These are phyloP conservation scores for Aspergillus phoenicis DNA, from an alignment of 2,329 filamentous ascomycete species.

Conservation along the genomic window DNA sequence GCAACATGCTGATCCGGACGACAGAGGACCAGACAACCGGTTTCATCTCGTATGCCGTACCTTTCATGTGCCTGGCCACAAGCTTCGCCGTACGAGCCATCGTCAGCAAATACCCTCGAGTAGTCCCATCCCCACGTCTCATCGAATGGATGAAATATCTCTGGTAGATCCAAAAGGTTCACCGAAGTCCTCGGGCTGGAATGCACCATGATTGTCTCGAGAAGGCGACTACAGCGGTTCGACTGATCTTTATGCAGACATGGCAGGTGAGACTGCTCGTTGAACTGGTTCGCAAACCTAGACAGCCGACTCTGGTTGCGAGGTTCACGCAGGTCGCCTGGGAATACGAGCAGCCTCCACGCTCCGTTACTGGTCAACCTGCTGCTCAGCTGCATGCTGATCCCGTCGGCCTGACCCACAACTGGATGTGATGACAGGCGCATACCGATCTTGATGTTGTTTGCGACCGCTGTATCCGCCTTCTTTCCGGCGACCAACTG, in stretches of 20 bases:
- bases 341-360: conserved; percentile 26
- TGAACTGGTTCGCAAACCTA: conserved; percentile 10
- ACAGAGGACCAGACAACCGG: conserved; percentile 20
- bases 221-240: not conserved
- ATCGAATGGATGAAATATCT: conserved; percentile 22
- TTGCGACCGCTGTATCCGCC: conserved; percentile 5
- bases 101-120: conserved; percentile 21
- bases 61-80: conserved; percentile 10
- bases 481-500: not conserved
- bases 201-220: conserved; percentile 20
- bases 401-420: conserved; percentile 16
- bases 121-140: conserved; percentile 22
- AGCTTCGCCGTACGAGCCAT: not conserved
- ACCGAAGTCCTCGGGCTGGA: conserved; percentile 4
- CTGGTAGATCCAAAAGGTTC: conserved; percentile 18
- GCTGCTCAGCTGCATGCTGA: conserved; percentile 9
- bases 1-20: conserved; percentile 29
- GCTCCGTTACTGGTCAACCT: conserved; percentile 19
- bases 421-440: conserved; percentile 17
- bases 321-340: conserved; percentile 18
- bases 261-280: not conserved
- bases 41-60: conserved; percentile 18
- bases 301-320: conserved; percentile 1
- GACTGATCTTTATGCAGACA: not conserved
- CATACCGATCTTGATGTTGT: conserved; percentile 19